Base-by-base conservation (phyloP, 106 monocot species). In the Gastrodia elata region DNA sequence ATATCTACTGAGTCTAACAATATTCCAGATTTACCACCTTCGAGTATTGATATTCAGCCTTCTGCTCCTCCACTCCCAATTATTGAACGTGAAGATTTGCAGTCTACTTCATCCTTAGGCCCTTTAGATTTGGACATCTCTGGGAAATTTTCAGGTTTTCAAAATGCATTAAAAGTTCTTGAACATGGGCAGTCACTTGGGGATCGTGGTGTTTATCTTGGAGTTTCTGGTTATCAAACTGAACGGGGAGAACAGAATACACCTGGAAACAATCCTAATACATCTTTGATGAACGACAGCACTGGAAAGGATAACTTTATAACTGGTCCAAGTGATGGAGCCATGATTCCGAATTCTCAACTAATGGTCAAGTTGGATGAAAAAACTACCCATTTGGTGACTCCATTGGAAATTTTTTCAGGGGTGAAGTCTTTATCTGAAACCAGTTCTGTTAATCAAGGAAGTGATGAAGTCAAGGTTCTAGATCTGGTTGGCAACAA, bases 321-420 rank as follows among this genome's bases (percentile, higher is more conserved):
- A 77, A 41, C 44, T 78, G 78, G 72, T 67, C 68, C 58, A 64
- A 76, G 49, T 79, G 91, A 87, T 76, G 65, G 65, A 49, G 68
- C 77, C 46, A 25, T 69, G 25, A 39, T 82, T 11, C 78, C 74
- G 39, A 80, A 86, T 80, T 68, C 86, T 76, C 77, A 61, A 52
- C 32, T 80, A 32, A 71, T 73, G 59, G 76, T 77, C 64, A 80
- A 78, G 13, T 39, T 75, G 55, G 75, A 74, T 49, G 77, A 44
- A 16, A 86, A 89, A 13, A 35, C 77, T 14, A 85, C 84, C 26
- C 97, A 98, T 75, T 80, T 98, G 37, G 77, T 98, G 67, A 98
- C 97, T 74, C 97, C 97, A 55, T 88, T 84, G 14, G 90, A 91
- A 83, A 86, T 91, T 44, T 71, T 93, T 58, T 84, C 90, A 59